Conservation (phyloP, 441 rosid genomes). For the Euphorbia celastroides region DNA sequence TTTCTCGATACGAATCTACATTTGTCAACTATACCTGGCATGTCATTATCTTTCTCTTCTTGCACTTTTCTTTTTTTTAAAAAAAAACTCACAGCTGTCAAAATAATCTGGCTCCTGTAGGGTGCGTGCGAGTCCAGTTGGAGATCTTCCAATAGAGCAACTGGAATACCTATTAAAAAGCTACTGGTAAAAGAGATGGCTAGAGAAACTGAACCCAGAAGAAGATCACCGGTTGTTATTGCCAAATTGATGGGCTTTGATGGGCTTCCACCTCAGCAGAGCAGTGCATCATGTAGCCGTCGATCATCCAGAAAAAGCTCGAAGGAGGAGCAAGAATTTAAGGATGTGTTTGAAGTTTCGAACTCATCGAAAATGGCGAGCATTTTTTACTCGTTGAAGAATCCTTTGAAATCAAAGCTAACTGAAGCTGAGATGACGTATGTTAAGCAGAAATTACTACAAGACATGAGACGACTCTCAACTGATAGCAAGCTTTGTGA, state of each 20-base stretch:
- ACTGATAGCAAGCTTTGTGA: constrained; percentile 60
- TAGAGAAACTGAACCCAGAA: constrained; percentile 55
- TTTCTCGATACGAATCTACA: too few relatives aligned
- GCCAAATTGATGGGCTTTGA: constrained; percentile 97
- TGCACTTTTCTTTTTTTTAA: not conserved
- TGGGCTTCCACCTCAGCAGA: constrained; percentile 60
- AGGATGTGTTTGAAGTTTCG: constrained; percentile 90
- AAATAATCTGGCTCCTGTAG: constrained; percentile 32
- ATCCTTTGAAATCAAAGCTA: constrained; percentile 33
- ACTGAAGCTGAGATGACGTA: constrained; percentile 62
- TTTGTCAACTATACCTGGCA: too few relatives aligned
- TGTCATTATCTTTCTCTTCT: not conserved
- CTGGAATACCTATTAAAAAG: constrained; percentile 63
- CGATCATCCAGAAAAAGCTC: constrained; percentile 58
- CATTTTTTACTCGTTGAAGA: constrained; percentile 27
- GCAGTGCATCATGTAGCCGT: constrained; percentile 34
- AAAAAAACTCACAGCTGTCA: not conserved
- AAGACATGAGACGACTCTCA: constrained; percentile 70
- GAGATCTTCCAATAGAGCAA: constrained; percentile 38
- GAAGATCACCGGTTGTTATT: constrained; percentile 73
- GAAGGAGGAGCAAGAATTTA: constrained; percentile 77
- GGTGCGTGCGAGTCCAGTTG: constrained; percentile 34
- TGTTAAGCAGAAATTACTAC: constrained; percentile 59
- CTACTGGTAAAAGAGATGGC: constrained; percentile 78
- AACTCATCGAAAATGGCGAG: constrained; percentile 49